phyloP scores from a whole-genome alignment of 768 basidiomycete species.

The Rhizopogon sp. region DNA sequence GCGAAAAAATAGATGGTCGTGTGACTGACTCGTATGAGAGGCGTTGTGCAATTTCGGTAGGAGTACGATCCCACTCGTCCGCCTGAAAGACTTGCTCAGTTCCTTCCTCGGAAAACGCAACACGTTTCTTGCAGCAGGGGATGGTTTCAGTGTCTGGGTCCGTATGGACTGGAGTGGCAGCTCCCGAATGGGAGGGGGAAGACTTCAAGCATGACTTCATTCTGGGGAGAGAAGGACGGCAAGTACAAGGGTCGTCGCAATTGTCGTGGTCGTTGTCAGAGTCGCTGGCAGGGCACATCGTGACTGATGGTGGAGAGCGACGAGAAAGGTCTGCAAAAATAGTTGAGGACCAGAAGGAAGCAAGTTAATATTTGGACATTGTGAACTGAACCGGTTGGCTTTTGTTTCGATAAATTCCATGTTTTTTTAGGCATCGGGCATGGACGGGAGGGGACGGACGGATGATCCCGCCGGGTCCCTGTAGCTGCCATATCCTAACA shows the following conservation, averaged over 20 bases:
- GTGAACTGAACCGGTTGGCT: neutral
- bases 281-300: no score
- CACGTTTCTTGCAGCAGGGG: conserved; percentile 38
- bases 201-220: conserved; percentile 12
- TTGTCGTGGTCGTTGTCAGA: neutral
- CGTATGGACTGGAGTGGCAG: neutral
- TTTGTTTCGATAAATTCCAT: no score
- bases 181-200: conserved; percentile 11
- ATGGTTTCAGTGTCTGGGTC: neutral
- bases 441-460: neutral
- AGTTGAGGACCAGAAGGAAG: neutral
- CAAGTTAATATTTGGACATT: neutral
- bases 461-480: neutral
- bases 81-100: conserved; percentile 57
- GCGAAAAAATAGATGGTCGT: neutral
- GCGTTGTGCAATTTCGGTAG: conserved; percentile 55
- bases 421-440: neutral
- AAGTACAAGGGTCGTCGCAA: conserved; percentile 7
- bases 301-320: no score
- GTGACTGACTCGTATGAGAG: conserved; percentile 63
- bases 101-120: conserved; percentile 53
- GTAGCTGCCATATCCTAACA: no score
- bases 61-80: conserved; percentile 80
- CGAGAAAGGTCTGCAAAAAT: neutral
- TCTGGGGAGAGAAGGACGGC: conserved; percentile 7